Base-by-base conservation (phyloP, 1,284 basidiomycete genomes). In the Hymenochaete sp. region DNA sequence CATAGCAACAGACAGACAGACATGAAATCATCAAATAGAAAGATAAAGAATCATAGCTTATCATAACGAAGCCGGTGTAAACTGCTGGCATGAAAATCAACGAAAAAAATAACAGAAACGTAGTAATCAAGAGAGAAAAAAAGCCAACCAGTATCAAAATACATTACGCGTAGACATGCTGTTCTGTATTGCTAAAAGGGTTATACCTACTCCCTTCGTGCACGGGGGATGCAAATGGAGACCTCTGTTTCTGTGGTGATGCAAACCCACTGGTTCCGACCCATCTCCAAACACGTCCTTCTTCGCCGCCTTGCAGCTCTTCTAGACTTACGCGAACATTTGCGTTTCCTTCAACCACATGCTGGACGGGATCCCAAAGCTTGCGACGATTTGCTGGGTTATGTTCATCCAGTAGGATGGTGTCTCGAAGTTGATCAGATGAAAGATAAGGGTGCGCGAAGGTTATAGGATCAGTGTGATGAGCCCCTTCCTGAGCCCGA, bases 271-370 rank as follows among this genome's bases (percentile, higher is more conserved):
- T 58, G 48, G 63, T 65, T 22, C 86, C 85, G 24, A 89, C 76
- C 85, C 85, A 90, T 46, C 79, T 68, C 85, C 85, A 90, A 45
- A 89, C 86, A 50, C 84, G 75, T 62, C 79, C 72, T 65, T 89
- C 86, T 59, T 89, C 85, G n/a, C 86, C 95, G 41, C 91, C 93
- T 51, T 74, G 72, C 38, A 89, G 76, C 65, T 98, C 93, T 60
- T 89, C 85, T 51, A 95, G 72, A 59, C 89, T 85, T 21, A 82
- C 82, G 46, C 90, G 77, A 14, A 98, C 89, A 63, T 99, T 99
- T 14, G 91, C 79, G 65, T 99, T 98, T 45, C 79, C 79, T 65
- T 98, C 95, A 1, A 98, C 90, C 37, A 93, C 68, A 39, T 73
- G 77, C 59, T 89, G 85, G 33, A 99, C 96, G 48, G 76, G 75